Evolutionary conservation across 768 basidiomycete species (phyloP), one percentile per base, ranked within the genome.

Genomic region (Russula earlei): DNA sequence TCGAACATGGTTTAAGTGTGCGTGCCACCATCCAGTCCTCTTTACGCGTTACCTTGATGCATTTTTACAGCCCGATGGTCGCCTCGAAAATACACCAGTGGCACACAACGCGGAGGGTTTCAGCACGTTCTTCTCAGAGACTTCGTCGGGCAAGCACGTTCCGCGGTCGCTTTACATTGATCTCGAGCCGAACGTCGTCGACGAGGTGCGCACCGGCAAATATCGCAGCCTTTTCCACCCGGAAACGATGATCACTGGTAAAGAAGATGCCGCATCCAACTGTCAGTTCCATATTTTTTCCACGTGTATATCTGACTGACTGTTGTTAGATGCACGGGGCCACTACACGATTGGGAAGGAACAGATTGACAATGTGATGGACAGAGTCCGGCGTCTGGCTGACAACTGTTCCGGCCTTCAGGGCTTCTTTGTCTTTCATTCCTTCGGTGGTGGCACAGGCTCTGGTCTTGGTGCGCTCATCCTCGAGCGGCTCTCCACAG

Each of bases 401-500:
- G 96, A 99, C 74, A 96, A 96, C 75, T 98, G 95, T 76, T 82
- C 84, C 48, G 96, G 96, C 69, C 84, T 99, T 43, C 96, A 99
- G 74, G 96, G 96, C 66, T 99, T 99, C 84, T 98, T 98, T 69
- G 91, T 98, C 68, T 98, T 98, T 84, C 96, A 98, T 77, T 98
- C 96, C 19, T 98, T 99, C 70, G 96, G 96, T 69, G 96, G 96
- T 69, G 96, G 96, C 72, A 98, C 96, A 69, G 96, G 96, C 67
- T 99, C 96, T 59, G 96, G 96, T 68, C 95, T 99, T 67, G 96
- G 96, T 69, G 95, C 96, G 56, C 87, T 99, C 65, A 80, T 99
- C 60, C 83, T 98, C 58, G 96, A 99, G 75, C 85, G 93, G 56
- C 85, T 99, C 64, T 97, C 95, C 27, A 88, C 90, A 55, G 96